phyloP scores from a whole-genome alignment of 257 asterid species.

The Linaria vulgaris region DNA sequence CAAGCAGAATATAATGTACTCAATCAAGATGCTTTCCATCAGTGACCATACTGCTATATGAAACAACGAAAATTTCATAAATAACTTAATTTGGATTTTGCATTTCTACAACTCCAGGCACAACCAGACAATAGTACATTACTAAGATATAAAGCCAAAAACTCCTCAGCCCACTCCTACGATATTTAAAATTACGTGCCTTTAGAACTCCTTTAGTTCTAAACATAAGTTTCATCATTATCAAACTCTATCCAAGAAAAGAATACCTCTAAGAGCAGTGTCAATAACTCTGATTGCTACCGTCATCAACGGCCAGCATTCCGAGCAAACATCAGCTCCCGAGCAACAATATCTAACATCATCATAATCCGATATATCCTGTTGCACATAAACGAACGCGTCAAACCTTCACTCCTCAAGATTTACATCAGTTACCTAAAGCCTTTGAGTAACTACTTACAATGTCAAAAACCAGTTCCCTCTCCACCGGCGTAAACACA shows the following conservation, averaged over 20 bases:
- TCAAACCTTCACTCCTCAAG: constrained; percentile 18
- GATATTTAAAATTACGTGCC: constrained; percentile 1
- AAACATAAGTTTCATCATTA: constrained; percentile 9
- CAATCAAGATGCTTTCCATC: constrained; percentile 14
- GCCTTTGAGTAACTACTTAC: constrained; percentile 43
- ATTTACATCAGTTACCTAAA: constrained; percentile 16
- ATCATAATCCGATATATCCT: constrained; percentile 96
- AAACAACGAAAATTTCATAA: neutral
- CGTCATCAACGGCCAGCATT: constrained; percentile 97
- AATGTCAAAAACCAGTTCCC: constrained; percentile 87
- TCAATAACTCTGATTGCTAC: constrained; percentile 86
- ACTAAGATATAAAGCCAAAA: neutral
- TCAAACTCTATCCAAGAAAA: constrained; percentile 1
- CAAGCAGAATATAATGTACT: neutral
- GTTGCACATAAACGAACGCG: constrained; percentile 16
- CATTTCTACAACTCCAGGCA: neutral
- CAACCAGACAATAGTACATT: neutral
- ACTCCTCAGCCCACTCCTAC: constrained; percentile 1
- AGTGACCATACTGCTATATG: neutral
- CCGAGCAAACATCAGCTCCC: constrained; percentile 88
- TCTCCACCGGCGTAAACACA: constrained; percentile 71
- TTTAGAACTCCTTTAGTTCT: constrained; percentile 5
- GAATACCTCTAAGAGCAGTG: constrained; percentile 84
- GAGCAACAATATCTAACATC: constrained; percentile 96
- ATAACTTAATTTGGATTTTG: neutral